A percentile compares a stretch with the other conserved stretches of the same genome.
phyloP scores from a whole-genome alignment of 805 yeast genomes.

The Kluyveromyces wickerhamii region DNA sequence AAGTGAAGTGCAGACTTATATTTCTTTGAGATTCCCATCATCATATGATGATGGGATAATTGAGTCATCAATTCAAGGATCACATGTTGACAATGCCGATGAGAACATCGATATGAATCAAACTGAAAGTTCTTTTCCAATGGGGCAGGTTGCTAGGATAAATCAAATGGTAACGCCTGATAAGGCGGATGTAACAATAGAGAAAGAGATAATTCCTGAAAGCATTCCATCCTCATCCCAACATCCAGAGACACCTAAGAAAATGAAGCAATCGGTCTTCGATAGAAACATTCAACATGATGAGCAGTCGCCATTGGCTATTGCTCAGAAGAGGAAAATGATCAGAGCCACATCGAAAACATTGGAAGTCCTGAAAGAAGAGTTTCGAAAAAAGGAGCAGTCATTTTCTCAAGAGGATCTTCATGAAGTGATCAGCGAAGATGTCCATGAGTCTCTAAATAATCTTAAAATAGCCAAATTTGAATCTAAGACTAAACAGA shows the following conservation, averaged over 20 bases:
- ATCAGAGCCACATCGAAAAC: constrained; percentile 15
- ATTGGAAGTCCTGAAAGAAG: constrained; percentile 11
- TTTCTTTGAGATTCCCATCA: constrained; percentile 14
- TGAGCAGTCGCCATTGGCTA: constrained; percentile 21
- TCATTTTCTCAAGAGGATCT: constrained; percentile 2
- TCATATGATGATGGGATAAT: constrained; percentile 8
- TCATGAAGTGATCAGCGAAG: neutral
- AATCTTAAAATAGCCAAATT: neutral
- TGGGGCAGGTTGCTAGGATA: constrained; percentile 4
- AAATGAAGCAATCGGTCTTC: neutral
- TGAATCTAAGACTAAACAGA: neutral
- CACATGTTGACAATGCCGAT: constrained; percentile 5
- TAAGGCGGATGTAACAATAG: constrained; percentile 8
- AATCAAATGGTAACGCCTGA: constrained; percentile 15
- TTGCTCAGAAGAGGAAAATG: constrained; percentile 18
- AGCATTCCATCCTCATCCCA: neutral
- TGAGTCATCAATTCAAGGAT: constrained; percentile 3
- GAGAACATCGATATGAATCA: neutral
- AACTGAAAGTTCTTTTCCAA: constrained; percentile 1
- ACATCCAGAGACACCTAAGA: constrained; percentile 1
- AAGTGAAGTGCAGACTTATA: constrained; percentile 27
- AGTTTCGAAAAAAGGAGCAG: constrained; percentile 10
- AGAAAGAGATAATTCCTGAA: neutral
- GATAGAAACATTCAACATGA: constrained; percentile 3
- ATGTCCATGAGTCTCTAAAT: neutral